phyloP scores from a whole-genome alignment of 257 asterid species.

The Jaltomata sinuosa region DNA sequence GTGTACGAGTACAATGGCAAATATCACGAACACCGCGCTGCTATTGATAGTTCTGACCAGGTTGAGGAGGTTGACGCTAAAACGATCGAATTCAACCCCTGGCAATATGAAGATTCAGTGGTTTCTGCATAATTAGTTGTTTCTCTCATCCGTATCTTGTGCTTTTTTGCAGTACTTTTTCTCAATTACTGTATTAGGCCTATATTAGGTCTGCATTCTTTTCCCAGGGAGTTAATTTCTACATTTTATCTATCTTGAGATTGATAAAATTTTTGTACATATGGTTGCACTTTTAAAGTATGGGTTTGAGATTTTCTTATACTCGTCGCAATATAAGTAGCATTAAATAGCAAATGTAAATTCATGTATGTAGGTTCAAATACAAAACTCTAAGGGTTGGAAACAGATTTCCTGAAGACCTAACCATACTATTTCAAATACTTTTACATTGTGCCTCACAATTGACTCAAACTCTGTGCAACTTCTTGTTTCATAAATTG shows the following conservation, averaged over 20 bases:
- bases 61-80: conserved; percentile 20
- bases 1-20: conserved; percentile 62
- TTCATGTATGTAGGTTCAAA: not conserved
- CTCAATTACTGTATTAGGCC: not conserved
- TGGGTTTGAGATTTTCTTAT: not conserved
- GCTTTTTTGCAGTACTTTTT: not conserved
- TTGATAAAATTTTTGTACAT: not conserved
- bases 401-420: too few species aligned
- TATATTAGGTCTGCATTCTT: conserved; percentile 4
- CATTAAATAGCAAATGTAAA: not conserved
- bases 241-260: not conserved
- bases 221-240: not conserved
- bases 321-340: not conserved
- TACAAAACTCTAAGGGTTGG: too few species aligned
- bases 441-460: too few species aligned
- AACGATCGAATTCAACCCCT: conserved; percentile 71
- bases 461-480: too few species aligned
- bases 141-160: not conserved
- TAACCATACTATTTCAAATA: not conserved
- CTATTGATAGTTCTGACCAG: conserved; percentile 38
- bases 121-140: not conserved
- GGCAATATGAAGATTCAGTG: conserved; percentile 60
- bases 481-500: too few species aligned
- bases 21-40: conserved; percentile 55
- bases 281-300: not conserved